Base-by-base conservation (phyloP, 2,329 filamentous ascomycete genomes). In the Alternaria novae-zelandiae region DNA sequence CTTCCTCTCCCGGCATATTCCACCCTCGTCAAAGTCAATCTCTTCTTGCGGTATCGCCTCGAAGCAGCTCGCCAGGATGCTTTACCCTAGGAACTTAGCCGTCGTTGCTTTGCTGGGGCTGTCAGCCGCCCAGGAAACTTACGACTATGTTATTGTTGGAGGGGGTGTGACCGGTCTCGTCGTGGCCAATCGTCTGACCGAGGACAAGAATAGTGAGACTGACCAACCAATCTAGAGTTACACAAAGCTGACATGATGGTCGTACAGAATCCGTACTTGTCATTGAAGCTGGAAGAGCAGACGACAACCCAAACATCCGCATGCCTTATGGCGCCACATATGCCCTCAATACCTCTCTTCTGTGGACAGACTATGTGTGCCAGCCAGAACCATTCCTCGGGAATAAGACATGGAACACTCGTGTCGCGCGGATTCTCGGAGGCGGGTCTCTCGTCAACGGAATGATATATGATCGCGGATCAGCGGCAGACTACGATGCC, bases 401-500 rank as follows among this genome's bases (percentile, higher is more conserved):
- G 10, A 69, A 68, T 45, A 66, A 56, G 47, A 70, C 66, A 32
- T 70, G 58, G 61, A 59, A 61, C 21, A 61, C 63, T 21, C 67
- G 58, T 30, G 71, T 72, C 44, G 73, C 62, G 23, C 54, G 63
- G 13, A 68, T 75, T 3, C 64, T 75, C 6, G 73, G 73, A 20
- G 73, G 73, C 15, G 73, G 73, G 1, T 73, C 72, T 2, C 45
- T 65, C 5, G 56, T 77, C 11, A 80, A 81, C 62, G 78, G 79
- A 5, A 80, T 82, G 78, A 63, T 75, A 45, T 80, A 78, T 54
- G 75, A 78, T 47, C 72, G 80, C 10, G 80, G 74, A 10, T 70
- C 72, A 26, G 68, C 70, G n/a, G 76, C 67, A 10, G 79, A 81
- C 61, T 82, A 80, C 57, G 84, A 90, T 72, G 83, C 82, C 2